Conservation (phyloP, 2,329 filamentous ascomycete genomes). For the Chaetomium olivaceum region DNA sequence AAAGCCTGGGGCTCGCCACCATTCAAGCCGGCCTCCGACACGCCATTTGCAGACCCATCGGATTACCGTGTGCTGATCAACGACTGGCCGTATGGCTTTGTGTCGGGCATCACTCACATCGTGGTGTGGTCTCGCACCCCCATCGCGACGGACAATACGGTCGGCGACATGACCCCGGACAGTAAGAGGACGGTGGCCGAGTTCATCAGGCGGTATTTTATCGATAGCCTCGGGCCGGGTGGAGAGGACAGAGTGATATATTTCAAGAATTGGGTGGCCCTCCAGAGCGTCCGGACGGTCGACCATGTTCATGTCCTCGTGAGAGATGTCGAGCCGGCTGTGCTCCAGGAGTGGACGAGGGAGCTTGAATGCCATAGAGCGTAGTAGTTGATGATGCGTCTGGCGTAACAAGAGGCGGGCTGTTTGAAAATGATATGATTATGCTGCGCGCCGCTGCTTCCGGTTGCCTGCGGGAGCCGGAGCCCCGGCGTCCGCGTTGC, state of each 20-base stretch:
- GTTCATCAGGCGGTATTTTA: slow-evolving; percentile 72
- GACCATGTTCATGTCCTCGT: slow-evolving; percentile 87
- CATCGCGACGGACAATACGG: slow-evolving; percentile 68
- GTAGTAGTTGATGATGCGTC: slow-evolving; percentile 16
- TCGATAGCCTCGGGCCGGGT: slow-evolving; percentile 52
- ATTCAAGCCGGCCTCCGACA: slow-evolving; percentile 52
- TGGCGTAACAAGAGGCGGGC: neutral
- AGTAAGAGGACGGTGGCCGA: slow-evolving; percentile 64
- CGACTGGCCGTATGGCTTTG: slow-evolving; percentile 90
- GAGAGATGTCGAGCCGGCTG: slow-evolving; percentile 52
- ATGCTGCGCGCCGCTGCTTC: slow-evolving; percentile 54
- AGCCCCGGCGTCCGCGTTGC: slow-evolving; percentile 39
- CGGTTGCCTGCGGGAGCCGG: slow-evolving; percentile 50
- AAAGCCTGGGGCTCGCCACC: slow-evolving; percentile 63
- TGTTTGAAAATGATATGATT: slow-evolving; percentile 34
- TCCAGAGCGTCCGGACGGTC: slow-evolving; percentile 84
- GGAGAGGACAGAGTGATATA: slow-evolving; percentile 64
- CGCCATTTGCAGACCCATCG: slow-evolving; percentile 54
- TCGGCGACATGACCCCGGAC: slow-evolving; percentile 69
- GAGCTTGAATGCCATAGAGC: slow-evolving; percentile 44
- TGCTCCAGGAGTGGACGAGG: slow-evolving; percentile 56
- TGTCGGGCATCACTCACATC: slow-evolving; percentile 68
- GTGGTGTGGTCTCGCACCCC: slow-evolving; percentile 89
- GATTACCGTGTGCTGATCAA: slow-evolving; percentile 76
- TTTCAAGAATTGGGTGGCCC: slow-evolving; percentile 91